Evolutionary conservation across 352 stramenopile genomes (phyloP), one percentile per base, ranked within the genome.

Genomic region (Pythium coloratum): DNA sequence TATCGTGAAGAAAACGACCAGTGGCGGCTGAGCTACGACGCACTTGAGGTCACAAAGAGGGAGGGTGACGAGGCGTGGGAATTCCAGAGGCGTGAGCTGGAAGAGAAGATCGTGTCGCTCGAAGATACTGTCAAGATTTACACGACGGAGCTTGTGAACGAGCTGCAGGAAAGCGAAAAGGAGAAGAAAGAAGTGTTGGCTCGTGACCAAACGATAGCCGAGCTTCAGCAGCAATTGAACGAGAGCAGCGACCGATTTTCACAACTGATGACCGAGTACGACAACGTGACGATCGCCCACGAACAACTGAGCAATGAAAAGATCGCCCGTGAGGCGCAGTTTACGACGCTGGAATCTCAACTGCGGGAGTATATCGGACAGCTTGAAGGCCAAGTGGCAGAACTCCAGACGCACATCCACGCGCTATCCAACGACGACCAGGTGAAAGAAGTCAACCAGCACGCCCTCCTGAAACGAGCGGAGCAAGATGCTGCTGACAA

Each of bases 1-100:
- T 87, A 82, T 34, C 76, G 73, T 7, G 76, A 87, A 28, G 80
- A 89, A 57, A 88, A 89, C 28, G 65, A 81, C 28, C 80, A 87
- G 46, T 89, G 80, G 77, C 75, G 81, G 18, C 68, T 69, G 4
- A 86, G 76, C n/a, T 91, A 89, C 50, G 78, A 85, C 30, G 72
- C 77, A 1, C 70, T 91, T 0, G 81, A 93, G 32, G 62, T 63
- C 18, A 70, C 64, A 18, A 91, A 87, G 57, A 64, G 76, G 0
- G 76, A 81, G 59, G 51, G 63, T 0, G 85, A 91, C 36, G 80
- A 91, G 8, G 59, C 67, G 7, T 76, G 77, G 66, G 78, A 88
- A 33, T 47, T 26, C 33, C 71, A 87, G 30, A 81, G 78, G 28
- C 77, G 69, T 2, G 72, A 81, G 40, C 60, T 92, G 1, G 73